phyloP scores from a whole-genome alignment of 768 basidiomycete species.

The Podaxis mareebaensis region DNA sequence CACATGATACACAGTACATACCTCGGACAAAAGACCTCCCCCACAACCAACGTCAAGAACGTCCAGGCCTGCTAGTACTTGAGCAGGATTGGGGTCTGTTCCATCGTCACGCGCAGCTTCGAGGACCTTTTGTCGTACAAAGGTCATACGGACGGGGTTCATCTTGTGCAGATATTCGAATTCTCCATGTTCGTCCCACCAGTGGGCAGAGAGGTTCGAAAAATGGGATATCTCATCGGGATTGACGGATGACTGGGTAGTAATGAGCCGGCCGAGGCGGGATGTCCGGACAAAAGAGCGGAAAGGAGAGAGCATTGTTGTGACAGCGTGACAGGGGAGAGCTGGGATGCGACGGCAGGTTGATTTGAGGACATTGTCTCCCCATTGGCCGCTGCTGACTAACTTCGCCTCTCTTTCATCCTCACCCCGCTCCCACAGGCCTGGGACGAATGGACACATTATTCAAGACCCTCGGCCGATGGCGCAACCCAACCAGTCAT shows the following conservation, averaged over 20 bases:
- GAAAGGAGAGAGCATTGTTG: constrained; percentile 15
- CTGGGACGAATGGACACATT: constrained; percentile 17
- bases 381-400: constrained; percentile 4
- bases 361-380: background rate
- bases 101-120: constrained; percentile 63
- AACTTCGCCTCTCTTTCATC: background rate
- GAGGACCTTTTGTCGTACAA: constrained; percentile 74
- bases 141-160: constrained; percentile 89
- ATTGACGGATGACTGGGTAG: constrained; percentile 53
- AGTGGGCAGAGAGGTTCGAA: constrained; percentile 82
- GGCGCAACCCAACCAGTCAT: constrained; percentile 2
- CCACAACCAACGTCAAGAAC: constrained; percentile 95
- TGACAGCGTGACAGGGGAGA: constrained; percentile 1
- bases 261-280: constrained; percentile 10
- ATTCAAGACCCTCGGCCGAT: constrained; percentile 12
- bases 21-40: constrained; percentile 92
- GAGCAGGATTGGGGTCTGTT: constrained; percentile 30
- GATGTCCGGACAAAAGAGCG: constrained; percentile 8
- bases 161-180: constrained; percentile 87
- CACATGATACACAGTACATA: constrained; percentile 30
- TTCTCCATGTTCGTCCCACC: constrained; percentile 96
- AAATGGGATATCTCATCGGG: constrained; percentile 85
- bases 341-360: background rate
- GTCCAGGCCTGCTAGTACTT: constrained; percentile 61
- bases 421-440: constrained; percentile 16